Conservation (phyloP, 2,329 filamentous ascomycete species). For the Xylariaceae sp. region DNA sequence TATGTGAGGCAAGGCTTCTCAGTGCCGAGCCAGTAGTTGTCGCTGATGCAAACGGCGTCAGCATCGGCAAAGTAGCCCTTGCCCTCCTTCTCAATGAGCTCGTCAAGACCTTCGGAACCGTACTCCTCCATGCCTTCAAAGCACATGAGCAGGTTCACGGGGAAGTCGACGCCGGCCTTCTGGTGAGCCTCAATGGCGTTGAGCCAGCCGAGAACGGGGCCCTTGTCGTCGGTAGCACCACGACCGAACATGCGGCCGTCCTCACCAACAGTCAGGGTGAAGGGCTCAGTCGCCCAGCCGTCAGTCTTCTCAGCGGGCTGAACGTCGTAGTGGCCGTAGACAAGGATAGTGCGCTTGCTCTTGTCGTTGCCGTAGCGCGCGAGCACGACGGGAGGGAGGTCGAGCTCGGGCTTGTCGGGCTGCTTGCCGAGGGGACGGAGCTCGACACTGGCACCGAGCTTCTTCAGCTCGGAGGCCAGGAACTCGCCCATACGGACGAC, state of each 20-base stretch:
- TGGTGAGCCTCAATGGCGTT: constrained; percentile 98
- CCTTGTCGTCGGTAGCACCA: constrained; percentile 96
- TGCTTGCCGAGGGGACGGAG: constrained; percentile 85
- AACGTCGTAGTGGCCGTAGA: constrained; percentile 98
- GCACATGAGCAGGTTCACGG: constrained; percentile 97
- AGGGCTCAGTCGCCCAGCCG: constrained; percentile 94
- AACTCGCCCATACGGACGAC: constrained; percentile 96
- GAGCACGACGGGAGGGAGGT: constrained; percentile 87
- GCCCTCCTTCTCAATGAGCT: constrained; percentile 85
- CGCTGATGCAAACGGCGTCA: constrained; percentile 95
- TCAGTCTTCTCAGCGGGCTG: constrained; percentile 91
- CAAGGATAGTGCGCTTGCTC: constrained; percentile 88
- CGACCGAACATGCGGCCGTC: constrained; percentile 95
- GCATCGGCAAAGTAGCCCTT: constrained; percentile 93
- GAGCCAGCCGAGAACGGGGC: constrained; percentile 92
- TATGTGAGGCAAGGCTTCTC: constrained; percentile 98
- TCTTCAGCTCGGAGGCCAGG: constrained; percentile 75
- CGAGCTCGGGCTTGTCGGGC: constrained; percentile 81
- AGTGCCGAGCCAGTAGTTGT: constrained; percentile 99
- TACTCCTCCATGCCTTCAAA: constrained; percentile 99
- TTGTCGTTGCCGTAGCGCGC: constrained; percentile 88
- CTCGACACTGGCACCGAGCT: constrained; percentile 81
- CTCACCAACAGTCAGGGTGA: constrained; percentile 78
- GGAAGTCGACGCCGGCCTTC: constrained; percentile 88
- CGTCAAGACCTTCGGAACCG: constrained; percentile 91